Evolutionary conservation across 331 rosid species (phyloP).

Genomic region (Spiraea crenata): DNA sequence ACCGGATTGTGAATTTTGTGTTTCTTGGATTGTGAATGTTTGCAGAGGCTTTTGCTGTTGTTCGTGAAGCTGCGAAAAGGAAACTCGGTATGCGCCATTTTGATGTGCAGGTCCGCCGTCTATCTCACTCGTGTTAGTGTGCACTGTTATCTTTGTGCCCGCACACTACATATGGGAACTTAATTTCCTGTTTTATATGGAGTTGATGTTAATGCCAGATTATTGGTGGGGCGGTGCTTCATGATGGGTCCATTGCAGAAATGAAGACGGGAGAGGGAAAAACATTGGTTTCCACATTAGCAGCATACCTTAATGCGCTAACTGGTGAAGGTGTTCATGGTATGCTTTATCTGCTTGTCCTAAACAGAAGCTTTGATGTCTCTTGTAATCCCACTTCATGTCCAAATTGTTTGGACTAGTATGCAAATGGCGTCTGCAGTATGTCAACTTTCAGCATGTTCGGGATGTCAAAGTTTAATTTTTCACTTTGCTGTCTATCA

Average conservation of each 20-base stretch:
- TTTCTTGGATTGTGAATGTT: conserved; percentile 15
- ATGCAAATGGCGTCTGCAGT: background rate
- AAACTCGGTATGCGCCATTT: conserved; percentile 98
- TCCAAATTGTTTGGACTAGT: background rate
- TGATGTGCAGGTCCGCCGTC: conserved; percentile 76
- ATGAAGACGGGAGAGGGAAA: conserved; percentile 99
- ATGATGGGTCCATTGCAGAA: conserved; percentile 97
- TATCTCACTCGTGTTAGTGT: background rate
- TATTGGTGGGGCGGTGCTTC: conserved; percentile 96
- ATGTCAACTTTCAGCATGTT: background rate
- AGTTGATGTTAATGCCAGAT: conserved; percentile 49
- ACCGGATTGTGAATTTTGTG: background rate
- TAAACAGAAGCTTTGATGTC: background rate
- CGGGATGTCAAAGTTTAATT: conserved; percentile 19
- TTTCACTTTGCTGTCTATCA: background rate
- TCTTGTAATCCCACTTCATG: background rate
- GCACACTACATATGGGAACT: background rate
- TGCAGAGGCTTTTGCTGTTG: conserved; percentile 92
- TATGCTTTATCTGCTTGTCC: conserved; percentile 26
- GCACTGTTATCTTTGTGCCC: background rate
- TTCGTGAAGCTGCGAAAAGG: conserved; percentile 93
- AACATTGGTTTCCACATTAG: conserved; percentile 86
- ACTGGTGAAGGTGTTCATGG: conserved; percentile 96
- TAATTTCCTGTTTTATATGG: conserved; percentile 9
- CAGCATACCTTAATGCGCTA: conserved; percentile 93